Conservation (phyloP, 371 early-diverging fungal genomes). For the Mycotypha africana region DNA sequence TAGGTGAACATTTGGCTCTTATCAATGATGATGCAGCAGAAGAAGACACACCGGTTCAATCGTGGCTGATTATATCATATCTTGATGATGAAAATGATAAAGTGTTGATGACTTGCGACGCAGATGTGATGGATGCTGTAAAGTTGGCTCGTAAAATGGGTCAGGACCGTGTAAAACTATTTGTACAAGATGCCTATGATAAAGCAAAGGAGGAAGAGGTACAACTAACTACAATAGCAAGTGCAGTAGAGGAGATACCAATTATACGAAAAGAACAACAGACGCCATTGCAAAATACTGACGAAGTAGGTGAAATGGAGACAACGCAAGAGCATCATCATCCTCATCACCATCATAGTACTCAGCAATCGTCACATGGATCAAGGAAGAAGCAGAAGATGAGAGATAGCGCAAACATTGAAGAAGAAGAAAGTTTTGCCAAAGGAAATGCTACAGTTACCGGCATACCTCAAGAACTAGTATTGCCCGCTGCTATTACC, state of each 20-base stretch:
- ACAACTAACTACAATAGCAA: not conserved
- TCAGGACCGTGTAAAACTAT: constrained; percentile 74
- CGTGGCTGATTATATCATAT: constrained; percentile 67
- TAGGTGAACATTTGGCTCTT: constrained; percentile 26
- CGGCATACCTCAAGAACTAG: constrained; percentile 46
- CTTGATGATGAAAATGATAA: constrained; percentile 88
- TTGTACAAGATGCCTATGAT: constrained; percentile 42
- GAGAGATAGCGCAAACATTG: not conserved
- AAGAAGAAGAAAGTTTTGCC: constrained; percentile 3
- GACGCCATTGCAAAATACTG: not conserved
- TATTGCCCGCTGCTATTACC: constrained; percentile 58
- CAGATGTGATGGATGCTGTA: constrained; percentile 81
- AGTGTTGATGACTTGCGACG: constrained; percentile 72
- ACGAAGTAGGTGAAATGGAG: constrained; percentile 2
- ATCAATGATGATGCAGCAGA: constrained; percentile 2
- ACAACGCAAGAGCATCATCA: too few species aligned
- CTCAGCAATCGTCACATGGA: not conserved
- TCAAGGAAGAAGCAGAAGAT: not conserved
- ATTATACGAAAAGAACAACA: too few species aligned
- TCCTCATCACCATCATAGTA: too few species aligned
- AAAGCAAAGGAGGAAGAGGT: not conserved
- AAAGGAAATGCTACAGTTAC: constrained; percentile 8
- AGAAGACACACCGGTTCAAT: constrained; percentile 7
- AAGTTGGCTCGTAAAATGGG: constrained; percentile 71
- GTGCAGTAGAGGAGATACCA: not conserved